These are phyloP conservation scores for Fraxinus ornus DNA, from an alignment of 305 asterid species.

Conservation along the genomic window DNA sequence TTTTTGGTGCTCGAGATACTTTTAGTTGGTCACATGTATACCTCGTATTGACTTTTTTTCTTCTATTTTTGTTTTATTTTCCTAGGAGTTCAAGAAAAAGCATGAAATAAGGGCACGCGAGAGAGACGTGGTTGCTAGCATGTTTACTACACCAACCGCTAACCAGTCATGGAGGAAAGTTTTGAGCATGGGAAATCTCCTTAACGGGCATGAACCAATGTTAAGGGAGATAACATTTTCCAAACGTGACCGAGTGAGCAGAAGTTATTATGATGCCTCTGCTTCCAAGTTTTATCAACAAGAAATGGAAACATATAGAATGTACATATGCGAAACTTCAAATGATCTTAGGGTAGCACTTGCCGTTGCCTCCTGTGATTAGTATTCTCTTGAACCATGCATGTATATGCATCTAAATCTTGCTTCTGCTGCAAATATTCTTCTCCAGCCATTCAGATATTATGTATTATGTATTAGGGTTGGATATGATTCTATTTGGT, in stretches of 20 bases:
- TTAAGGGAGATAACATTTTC: slow-evolving; percentile 74
- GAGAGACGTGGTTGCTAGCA: slow-evolving; percentile 51
- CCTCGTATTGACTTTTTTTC: not conserved
- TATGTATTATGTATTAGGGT: not conserved
- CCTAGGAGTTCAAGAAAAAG: slow-evolving; percentile 53
- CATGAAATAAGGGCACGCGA: slow-evolving; percentile 52
- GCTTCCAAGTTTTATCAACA: slow-evolving; percentile 42
- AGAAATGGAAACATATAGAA: slow-evolving; percentile 80
- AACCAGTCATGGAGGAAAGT: slow-evolving; percentile 94
- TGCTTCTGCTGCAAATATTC: not conserved
- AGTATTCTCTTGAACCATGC: not conserved
- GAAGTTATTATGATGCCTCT: slow-evolving; percentile 58
- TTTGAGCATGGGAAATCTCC: slow-evolving; percentile 92
- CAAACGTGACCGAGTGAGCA: slow-evolving; percentile 58
- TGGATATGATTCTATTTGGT: too few relatives aligned
- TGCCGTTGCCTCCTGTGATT: slow-evolving; percentile 82
- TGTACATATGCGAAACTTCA: slow-evolving; percentile 79
- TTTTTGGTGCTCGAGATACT: not conserved
- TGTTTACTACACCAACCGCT: slow-evolving; percentile 80
- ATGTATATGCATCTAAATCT: not conserved
- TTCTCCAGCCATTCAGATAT: not conserved
- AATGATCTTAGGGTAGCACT: slow-evolving; percentile 86
- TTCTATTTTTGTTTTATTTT: not conserved
- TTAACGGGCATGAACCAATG: slow-evolving; percentile 84
- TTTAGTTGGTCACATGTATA: not conserved